Evolutionary conservation across 345 rosid species (phyloP).

Genomic region (Sonneratia caseolaris): DNA sequence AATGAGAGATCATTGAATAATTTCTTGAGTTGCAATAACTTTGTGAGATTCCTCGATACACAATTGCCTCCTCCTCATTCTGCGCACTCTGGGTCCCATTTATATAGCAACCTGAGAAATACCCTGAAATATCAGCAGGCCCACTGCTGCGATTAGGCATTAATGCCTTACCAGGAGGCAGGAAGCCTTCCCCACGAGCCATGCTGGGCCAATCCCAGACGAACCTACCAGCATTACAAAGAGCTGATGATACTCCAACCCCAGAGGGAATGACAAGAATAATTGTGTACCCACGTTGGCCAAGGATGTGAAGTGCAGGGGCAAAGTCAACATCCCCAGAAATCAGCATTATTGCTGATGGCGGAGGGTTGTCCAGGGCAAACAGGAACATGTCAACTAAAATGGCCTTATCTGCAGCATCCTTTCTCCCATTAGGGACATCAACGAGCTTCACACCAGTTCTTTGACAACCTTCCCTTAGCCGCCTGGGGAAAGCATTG

Average conservation of each 20-base stretch:
- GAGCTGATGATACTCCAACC: constrained; percentile 76
- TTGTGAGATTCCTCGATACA: too few relatives aligned
- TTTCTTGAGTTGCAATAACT: too few relatives aligned
- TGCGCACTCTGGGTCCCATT: constrained; percentile 34
- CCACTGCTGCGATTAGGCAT: constrained; percentile 29
- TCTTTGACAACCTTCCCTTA: constrained; percentile 96
- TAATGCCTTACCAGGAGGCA: constrained; percentile 35
- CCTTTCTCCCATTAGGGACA: constrained; percentile 96
- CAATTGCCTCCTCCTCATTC: constrained; percentile 34
- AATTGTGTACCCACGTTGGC: constrained; percentile 85
- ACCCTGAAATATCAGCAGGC: constrained; percentile 31
- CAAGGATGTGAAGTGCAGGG: constrained; percentile 89
- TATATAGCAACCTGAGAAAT: constrained; percentile 40
- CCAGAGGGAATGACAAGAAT: constrained; percentile 86
- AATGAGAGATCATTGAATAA: too few relatives aligned
- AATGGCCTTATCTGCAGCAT: constrained; percentile 96
- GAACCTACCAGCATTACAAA: constrained; percentile 75
- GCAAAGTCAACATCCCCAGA: constrained; percentile 97
- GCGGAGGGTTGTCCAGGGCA: constrained; percentile 81
- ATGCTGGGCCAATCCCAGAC: constrained; percentile 99
- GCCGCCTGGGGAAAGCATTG: constrained; percentile 80
- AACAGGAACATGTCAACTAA: constrained; percentile 93
- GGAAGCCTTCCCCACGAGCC: constrained; percentile 93
- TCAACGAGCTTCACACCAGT: constrained; percentile 91
- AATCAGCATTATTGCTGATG: constrained; percentile 83